Evolutionary conservation across 2,329 filamentous ascomycete species (phyloP).

Genomic region (Salinomyces thailandicus): DNA sequence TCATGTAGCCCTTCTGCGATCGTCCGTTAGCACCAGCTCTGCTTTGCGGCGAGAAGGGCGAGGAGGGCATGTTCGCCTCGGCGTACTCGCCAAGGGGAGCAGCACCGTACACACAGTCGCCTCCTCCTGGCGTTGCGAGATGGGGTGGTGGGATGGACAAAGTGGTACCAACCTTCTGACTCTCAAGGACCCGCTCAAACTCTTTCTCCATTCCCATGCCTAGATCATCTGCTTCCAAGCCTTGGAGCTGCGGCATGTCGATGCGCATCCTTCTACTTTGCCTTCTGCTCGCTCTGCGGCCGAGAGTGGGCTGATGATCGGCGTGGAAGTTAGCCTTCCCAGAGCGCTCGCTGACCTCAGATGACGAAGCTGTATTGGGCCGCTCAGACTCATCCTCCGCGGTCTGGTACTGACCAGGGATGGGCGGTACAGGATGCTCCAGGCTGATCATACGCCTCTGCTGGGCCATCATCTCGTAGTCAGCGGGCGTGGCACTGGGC

Average conservation of each 20-base stretch:
- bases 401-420: constrained; percentile 18
- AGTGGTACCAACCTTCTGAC: constrained; percentile 74
- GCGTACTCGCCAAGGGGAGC: neutral
- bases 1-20: constrained; percentile 91
- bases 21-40: constrained; percentile 35
- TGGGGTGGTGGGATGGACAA: constrained; percentile 23
- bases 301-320: constrained; percentile 1
- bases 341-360: constrained; percentile 14
- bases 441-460: constrained; percentile 75
- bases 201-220: constrained; percentile 82
- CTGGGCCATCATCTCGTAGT: constrained; percentile 75
- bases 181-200: constrained; percentile 89
- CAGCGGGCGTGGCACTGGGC: constrained; percentile 75
- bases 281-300: constrained; percentile 1
- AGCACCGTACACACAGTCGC: neutral
- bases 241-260: constrained; percentile 57
- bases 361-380: constrained; percentile 1
- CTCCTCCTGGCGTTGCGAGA: neutral
- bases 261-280: constrained; percentile 11
- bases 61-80: neutral
- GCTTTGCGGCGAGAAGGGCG: constrained; percentile 10
- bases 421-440: constrained; percentile 36
- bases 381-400: neutral
- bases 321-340: constrained; percentile 19
- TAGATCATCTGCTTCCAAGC: constrained; percentile 62